Evolutionary conservation across 768 basidiomycete genomes (phyloP).

Genomic region (Termitomyces sp.): DNA sequence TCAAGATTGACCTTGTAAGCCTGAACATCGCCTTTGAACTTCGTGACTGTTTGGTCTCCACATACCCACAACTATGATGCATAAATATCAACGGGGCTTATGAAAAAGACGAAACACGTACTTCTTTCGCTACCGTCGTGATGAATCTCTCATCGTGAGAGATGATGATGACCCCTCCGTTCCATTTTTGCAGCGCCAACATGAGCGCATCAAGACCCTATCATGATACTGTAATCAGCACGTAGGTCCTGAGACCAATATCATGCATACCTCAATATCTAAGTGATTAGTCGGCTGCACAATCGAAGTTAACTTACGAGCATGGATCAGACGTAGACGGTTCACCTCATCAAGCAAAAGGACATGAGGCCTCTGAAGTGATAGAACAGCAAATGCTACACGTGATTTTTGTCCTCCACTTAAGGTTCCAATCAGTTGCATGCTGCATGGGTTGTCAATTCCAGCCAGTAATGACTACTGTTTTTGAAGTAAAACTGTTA

Average conservation of each 20-base stretch:
- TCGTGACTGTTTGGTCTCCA: slow-evolving; percentile 70
- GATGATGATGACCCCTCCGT: slow-evolving; percentile 88
- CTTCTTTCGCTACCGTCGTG: slow-evolving; percentile 82
- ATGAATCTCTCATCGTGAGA: slow-evolving; percentile 97
- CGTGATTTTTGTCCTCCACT: slow-evolving; percentile 96
- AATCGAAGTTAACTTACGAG: slow-evolving; percentile 2
- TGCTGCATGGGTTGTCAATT: slow-evolving; percentile 26
- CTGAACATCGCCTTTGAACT: slow-evolving; percentile 88
- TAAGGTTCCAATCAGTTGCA: slow-evolving; percentile 88
- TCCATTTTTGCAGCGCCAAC: slow-evolving; percentile 73
- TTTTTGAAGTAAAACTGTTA: slow-evolving; percentile 28
- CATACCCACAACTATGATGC: slow-evolving; percentile 83
- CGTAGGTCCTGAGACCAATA: background rate
- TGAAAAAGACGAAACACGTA: slow-evolving; percentile 23
- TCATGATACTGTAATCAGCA: slow-evolving; percentile 4
- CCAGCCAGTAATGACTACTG: background rate
- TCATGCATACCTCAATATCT: slow-evolving; percentile 70
- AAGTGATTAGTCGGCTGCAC: slow-evolving; percentile 86
- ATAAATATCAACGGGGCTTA: slow-evolving; percentile 6
- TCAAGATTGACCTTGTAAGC: slow-evolving; percentile 69
- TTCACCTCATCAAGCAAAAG: slow-evolving; percentile 88
- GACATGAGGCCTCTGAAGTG: slow-evolving; percentile 86
- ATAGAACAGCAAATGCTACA: slow-evolving; percentile 86
- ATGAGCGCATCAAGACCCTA: slow-evolving; percentile 95
- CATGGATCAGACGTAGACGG: background rate